Percentiles rank a stretch among this genome's conserved stretches.
Conservation (phyloP, 2,329 filamentous ascomycete species). For the Septoria linicola region DNA sequence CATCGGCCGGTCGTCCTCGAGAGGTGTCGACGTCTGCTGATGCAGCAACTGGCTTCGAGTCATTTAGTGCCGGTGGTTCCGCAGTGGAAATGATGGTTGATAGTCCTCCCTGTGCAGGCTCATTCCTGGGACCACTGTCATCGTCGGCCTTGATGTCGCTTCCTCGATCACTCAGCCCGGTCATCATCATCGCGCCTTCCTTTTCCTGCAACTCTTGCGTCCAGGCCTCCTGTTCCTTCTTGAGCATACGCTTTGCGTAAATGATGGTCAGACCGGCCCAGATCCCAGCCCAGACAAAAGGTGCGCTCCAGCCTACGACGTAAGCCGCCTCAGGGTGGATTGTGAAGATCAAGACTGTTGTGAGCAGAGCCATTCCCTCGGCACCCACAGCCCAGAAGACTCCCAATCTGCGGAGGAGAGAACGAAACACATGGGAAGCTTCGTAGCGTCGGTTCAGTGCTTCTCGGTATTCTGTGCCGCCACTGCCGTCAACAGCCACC, state of each 20-base stretch:
- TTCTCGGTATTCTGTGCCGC: slow-evolving; percentile 54
- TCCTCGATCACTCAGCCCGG: slow-evolving; percentile 7
- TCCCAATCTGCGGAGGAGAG: slow-evolving; percentile 54
- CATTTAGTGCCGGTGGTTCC: neutral
- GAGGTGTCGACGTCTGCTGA: neutral
- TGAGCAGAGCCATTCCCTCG: slow-evolving; percentile 42
- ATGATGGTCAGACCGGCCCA: slow-evolving; percentile 48
- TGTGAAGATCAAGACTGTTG: slow-evolving; percentile 50
- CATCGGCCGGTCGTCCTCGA: neutral
- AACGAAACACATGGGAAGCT: slow-evolving; percentile 53
- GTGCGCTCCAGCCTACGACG: slow-evolving; percentile 50
- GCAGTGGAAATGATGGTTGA: neutral
- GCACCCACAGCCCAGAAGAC: slow-evolving; percentile 54
- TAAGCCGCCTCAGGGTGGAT: slow-evolving; percentile 50
- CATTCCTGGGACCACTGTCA: neutral
- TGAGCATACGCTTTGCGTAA: slow-evolving; percentile 45
- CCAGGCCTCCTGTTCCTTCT: slow-evolving; percentile 39
- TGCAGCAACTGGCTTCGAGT: neutral
- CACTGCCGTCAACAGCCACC: slow-evolving; percentile 53
- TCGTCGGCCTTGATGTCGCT: slow-evolving; percentile 8
- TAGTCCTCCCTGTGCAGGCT: neutral
- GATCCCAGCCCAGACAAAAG: slow-evolving; percentile 52
- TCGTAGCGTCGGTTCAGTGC: slow-evolving; percentile 54
- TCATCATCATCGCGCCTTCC: slow-evolving; percentile 15
- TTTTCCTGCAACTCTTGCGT: slow-evolving; percentile 36